Percentiles rank a stretch among this genome's conserved stretches.
Conservation (phyloP, 495 filamentous ascomycete species). For the Penicillium bovifimosum region DNA sequence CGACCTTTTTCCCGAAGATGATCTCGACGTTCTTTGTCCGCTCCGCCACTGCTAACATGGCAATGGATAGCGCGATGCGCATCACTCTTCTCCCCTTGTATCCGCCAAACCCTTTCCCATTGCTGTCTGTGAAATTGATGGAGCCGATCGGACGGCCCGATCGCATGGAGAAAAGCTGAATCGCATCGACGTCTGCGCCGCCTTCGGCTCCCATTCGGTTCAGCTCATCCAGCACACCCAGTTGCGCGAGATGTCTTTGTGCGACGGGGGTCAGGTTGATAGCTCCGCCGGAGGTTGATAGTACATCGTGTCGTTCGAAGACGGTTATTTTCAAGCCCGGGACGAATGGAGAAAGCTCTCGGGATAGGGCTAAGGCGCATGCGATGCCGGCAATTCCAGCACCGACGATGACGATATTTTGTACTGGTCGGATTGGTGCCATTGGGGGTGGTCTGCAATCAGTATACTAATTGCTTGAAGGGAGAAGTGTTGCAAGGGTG, state of each 20-base stretch:
- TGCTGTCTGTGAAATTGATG: conserved; percentile 35
- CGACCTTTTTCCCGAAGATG: conserved; percentile 37
- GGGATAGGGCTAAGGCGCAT: conserved; percentile 47
- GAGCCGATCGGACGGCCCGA: conserved; percentile 42
- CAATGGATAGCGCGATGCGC: conserved; percentile 43
- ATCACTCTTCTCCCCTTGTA: conserved; percentile 45
- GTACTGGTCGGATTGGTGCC: conserved; percentile 19
- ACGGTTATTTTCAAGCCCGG: conserved; percentile 46
- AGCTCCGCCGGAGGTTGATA: conserved; percentile 55
- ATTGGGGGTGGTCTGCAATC: neutral
- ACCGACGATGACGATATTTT: conserved; percentile 46
- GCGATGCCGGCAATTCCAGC: conserved; percentile 54
- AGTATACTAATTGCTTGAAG: neutral
- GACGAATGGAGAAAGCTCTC: conserved; percentile 40
- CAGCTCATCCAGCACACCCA: conserved; percentile 47
- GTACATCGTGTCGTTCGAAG: conserved; percentile 51
- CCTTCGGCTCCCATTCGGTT: conserved; percentile 37
- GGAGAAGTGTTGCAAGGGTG: neutral
- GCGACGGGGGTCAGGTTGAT: conserved; percentile 60
- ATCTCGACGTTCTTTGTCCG: conserved; percentile 34
- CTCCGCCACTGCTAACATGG: conserved; percentile 42
- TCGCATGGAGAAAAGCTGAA: conserved; percentile 48
- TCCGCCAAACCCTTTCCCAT: conserved; percentile 37
- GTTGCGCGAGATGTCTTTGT: conserved; percentile 50
- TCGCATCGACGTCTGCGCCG: conserved; percentile 48